Evolutionary conservation across 768 basidiomycete species (phyloP).

Genomic region (Suillus hirtellus): DNA sequence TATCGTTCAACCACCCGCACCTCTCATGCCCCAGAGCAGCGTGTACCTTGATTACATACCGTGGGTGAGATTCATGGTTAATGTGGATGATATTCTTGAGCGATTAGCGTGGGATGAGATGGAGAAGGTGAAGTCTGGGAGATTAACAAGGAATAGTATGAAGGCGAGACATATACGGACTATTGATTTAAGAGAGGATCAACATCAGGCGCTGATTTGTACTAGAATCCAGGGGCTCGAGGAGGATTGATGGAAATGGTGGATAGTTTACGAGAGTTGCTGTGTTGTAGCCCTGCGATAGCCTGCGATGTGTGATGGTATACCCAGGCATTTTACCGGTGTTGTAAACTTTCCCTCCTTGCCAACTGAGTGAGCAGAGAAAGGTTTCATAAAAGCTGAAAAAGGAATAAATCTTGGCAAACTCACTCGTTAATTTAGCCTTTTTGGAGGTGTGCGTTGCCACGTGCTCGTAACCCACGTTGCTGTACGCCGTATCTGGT

Average conservation of each 20-base stretch:
- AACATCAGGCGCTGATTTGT: slow-evolving; percentile 34
- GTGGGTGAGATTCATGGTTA: slow-evolving; percentile 63
- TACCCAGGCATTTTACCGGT: slow-evolving; percentile 10
- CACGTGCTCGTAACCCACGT: slow-evolving; percentile 35
- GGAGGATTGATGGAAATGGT: slow-evolving; percentile 4
- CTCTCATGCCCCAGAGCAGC: slow-evolving; percentile 44
- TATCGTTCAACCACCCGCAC: slow-evolving; percentile 43
- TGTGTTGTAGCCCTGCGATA: slow-evolving; percentile 9
- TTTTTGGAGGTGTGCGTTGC: slow-evolving; percentile 19
- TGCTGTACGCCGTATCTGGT: slow-evolving; percentile 27
- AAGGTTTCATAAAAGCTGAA: slow-evolving; percentile 12
- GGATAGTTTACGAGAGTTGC: slow-evolving; percentile 11
- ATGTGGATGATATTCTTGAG: slow-evolving; percentile 54
- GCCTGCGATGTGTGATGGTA: slow-evolving; percentile 12
- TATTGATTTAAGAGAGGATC: slow-evolving; percentile 40
- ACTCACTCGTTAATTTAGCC: slow-evolving; percentile 24
- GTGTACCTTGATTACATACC: slow-evolving; percentile 73
- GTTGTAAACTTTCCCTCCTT: slow-evolving; percentile 13
- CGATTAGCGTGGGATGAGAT: slow-evolving; percentile 35
- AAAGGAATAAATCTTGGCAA: slow-evolving; percentile 16
- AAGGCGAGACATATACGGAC: slow-evolving; percentile 43
- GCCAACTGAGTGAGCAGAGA: slow-evolving; percentile 13
- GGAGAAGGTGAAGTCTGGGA: slow-evolving; percentile 31
- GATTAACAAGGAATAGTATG: slow-evolving; percentile 63
- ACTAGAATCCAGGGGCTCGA: slow-evolving; percentile 21